These are phyloP conservation scores for Corinectria fuckeliana DNA, from an alignment of 2,329 filamentous ascomycete species.

Conservation along the genomic window DNA sequence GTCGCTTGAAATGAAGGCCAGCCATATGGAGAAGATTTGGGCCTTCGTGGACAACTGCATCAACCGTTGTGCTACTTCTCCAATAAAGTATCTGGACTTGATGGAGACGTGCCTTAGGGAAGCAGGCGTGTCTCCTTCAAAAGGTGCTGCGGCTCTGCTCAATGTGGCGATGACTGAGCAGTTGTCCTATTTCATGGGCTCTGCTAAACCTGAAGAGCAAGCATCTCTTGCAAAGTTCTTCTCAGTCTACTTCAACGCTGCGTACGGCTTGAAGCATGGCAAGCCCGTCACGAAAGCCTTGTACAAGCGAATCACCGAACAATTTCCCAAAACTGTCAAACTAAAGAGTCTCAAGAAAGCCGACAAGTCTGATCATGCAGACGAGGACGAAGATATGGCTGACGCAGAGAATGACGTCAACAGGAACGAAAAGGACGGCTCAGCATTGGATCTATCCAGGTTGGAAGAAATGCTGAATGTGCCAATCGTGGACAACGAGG, in stretches of 20 bases:
- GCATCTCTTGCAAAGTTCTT: conserved; percentile 63
- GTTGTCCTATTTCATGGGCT: conserved; percentile 70
- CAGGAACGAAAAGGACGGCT: conserved; percentile 14
- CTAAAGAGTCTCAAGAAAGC: conserved; percentile 30
- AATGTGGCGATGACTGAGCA: conserved; percentile 78
- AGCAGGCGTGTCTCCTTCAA: conserved; percentile 34
- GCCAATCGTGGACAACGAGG: conserved; percentile 53
- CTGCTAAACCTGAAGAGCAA: conserved; percentile 51
- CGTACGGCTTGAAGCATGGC: conserved; percentile 58
- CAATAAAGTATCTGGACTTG: conserved; percentile 83
- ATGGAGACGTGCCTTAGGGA: conserved; percentile 55
- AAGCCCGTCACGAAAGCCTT: conserved; percentile 36
- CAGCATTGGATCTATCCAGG: conserved; percentile 47
- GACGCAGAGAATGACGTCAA: conserved; percentile 14
- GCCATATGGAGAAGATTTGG: conserved; percentile 58
- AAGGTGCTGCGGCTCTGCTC: conserved; percentile 62
- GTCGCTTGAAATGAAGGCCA: conserved; percentile 20
- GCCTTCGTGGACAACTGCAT: conserved; percentile 84
- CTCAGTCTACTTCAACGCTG: conserved; percentile 61
- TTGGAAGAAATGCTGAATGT: conserved; percentile 60
- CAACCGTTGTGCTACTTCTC: conserved; percentile 73
- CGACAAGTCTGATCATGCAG: conserved; percentile 15
- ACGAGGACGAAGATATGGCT: conserved; percentile 28
- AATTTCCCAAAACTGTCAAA: conserved; percentile 40
- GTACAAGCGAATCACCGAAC: conserved; percentile 42